Evolutionary conservation across 345 rosid species (phyloP).

Genomic region (Arabidopsis suecica): DNA sequence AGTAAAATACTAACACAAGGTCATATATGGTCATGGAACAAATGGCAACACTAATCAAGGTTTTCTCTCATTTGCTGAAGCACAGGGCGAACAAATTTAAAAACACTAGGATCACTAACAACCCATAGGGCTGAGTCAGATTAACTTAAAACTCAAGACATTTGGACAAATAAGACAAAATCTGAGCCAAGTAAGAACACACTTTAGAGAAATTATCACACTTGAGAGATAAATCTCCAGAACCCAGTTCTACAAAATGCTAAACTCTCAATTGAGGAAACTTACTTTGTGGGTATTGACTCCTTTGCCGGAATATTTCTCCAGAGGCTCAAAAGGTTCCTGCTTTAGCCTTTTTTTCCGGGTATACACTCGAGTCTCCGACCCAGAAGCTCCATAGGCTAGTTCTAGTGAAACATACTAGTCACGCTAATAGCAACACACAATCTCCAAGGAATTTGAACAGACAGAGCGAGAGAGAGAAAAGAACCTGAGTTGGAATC

Average conservation of each 20-base stretch:
- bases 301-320: slow-evolving; percentile 43
- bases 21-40: not conserved
- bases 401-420: slow-evolving; percentile 14
- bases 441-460: not conserved
- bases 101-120: not conserved
- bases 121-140: not conserved
- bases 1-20: not conserved
- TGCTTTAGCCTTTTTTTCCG: slow-evolving; percentile 61
- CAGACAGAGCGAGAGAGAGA: slow-evolving; percentile 3
- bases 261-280: not conserved
- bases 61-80: slow-evolving; percentile 12
- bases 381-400: slow-evolving; percentile 35
- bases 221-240: slow-evolving; percentile 16
- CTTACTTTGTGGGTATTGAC: slow-evolving; percentile 13
- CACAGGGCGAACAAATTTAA: not conserved
- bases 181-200: slow-evolving; percentile 1
- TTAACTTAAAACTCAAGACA: slow-evolving; percentile 8
- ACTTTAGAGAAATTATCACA: not conserved
- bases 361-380: slow-evolving; percentile 57
- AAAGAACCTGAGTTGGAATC: slow-evolving; percentile 32
- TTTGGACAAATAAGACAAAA: not conserved
- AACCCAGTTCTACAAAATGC: not conserved
- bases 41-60: slow-evolving; percentile 12
- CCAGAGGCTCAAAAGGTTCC: slow-evolving; percentile 43
- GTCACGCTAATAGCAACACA: not conserved